Base-by-base conservation (phyloP, 1,284 basidiomycete genomes). In the Bondarzewia mesenterica region DNA sequence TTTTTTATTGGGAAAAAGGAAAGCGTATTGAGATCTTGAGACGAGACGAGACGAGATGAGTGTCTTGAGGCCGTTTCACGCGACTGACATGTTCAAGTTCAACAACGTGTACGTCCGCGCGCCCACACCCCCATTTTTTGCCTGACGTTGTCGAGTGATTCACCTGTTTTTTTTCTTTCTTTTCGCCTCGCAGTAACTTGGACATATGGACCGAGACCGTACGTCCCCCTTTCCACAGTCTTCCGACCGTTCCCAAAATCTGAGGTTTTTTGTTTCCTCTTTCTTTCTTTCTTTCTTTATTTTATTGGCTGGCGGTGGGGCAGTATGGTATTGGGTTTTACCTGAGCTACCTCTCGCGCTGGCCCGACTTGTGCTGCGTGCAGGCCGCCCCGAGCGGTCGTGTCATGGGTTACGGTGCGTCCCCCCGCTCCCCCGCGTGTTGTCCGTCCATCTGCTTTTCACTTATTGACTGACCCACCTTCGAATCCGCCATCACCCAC, bases 141-240 rank as follows among this genome's bases (percentile, higher is more conserved):
- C 10, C 51, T 29, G 44, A 49, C 42, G 44, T n/a, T 42, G 41
- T 26, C 7, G 5, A 18, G n/a, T 10, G 8, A 16, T 5, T 7
- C 36, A 14, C 20, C 27, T 5, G n/a, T 40, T 27, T 48, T 29
- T 53, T 41, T 25, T 49, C 44, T 37, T 35, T 45, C n/a, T 18
- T 14, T 37, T 18, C 20, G 42, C 21, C 4, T 3, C 49, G 1
- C 60, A 93, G 93, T 52, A 95, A 95, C 63, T 70, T 94, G 60
- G 92, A 95, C 64, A 73, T 93, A 47, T 95, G 89, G 89, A 95
- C 92, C 42, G 93, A 95, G 69, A 95, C 93, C 16, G 88, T 89
- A 58, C 58, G 78, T 63, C 22, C 23, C 36, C 12, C 29, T 32
- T n/a, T 32, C 29, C 29, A n/a, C n/a, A n/a, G n/a, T n/a, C n/a